These are phyloP conservation scores for Ogataea neopini DNA, from an alignment of 805 yeast species.

Conservation along the genomic window DNA sequence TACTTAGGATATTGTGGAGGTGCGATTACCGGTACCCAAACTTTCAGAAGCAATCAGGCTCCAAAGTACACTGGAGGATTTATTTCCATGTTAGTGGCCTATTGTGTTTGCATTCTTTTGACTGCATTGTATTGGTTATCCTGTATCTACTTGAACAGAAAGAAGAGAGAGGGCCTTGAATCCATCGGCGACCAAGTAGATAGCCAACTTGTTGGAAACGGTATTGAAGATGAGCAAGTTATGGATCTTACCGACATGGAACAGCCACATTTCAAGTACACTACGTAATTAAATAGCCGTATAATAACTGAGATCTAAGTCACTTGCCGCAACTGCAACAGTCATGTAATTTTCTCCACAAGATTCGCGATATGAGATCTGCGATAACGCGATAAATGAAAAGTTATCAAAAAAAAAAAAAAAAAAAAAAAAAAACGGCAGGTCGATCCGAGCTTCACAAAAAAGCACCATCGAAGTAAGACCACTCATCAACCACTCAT, in stretches of 20 bases:
- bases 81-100: slow-evolving; percentile 14
- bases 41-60: slow-evolving; percentile 47
- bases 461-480: background rate
- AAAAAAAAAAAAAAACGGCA: background rate
- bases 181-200: background rate
- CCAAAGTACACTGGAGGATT: slow-evolving; percentile 44
- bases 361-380: no score
- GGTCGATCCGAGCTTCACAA: slow-evolving; percentile 1
- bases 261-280: slow-evolving; percentile 12
- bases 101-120: slow-evolving; percentile 11
- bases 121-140: slow-evolving; percentile 10
- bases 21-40: slow-evolving; percentile 54
- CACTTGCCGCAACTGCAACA: background rate
- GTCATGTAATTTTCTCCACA: no score
- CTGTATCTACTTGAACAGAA: slow-evolving; percentile 8
- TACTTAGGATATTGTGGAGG: slow-evolving; percentile 44
- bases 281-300: slow-evolving; percentile 3
- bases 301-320: background rate
- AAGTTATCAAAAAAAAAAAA: background rate
- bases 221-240: slow-evolving; percentile 8
- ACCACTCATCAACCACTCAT: background rate
- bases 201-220: slow-evolving; percentile 2
- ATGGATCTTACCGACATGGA: slow-evolving; percentile 13
- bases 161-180: background rate
- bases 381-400: background rate